Percentiles rank a stretch among this genome's conserved stretches.
Evolutionary conservation across 1,284 basidiomycete species (phyloP).

Genomic region (Ustilago shanxiensis): DNA sequence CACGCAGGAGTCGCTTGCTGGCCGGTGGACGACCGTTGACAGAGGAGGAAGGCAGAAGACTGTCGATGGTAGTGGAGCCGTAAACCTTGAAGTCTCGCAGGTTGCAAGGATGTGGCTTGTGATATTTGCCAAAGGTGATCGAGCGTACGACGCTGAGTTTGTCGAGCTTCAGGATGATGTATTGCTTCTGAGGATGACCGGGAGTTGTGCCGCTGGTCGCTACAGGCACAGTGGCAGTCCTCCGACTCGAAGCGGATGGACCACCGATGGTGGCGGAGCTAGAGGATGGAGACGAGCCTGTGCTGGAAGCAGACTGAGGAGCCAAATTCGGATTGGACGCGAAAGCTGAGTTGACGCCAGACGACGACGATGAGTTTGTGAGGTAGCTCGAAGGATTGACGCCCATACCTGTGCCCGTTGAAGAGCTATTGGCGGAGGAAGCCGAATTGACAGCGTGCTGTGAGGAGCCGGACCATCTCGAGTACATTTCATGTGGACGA

Average conservation of each 20-base stretch:
- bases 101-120: constrained; percentile 70
- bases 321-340: constrained; percentile 12
- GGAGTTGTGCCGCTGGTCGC: constrained; percentile 6
- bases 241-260: constrained; percentile 15
- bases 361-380: constrained; percentile 11
- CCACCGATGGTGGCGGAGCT: constrained; percentile 13
- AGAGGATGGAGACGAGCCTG: constrained; percentile 25
- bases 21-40: constrained; percentile 41
- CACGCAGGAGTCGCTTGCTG: constrained; percentile 59
- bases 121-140: constrained; percentile 70
- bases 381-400: constrained; percentile 24
- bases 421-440: constrained; percentile 22
- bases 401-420: constrained; percentile 33
- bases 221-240: constrained; percentile 10
- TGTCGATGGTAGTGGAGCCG: constrained; percentile 60
- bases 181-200: constrained; percentile 58
- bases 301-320: constrained; percentile 26
- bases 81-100: constrained; percentile 69
- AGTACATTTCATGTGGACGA: constrained; percentile 57
- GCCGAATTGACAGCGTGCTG: constrained; percentile 36
- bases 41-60: constrained; percentile 37
- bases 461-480: constrained; percentile 59
- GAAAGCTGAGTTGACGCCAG: constrained; percentile 6
- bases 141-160: constrained; percentile 57
- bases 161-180: constrained; percentile 68